These are phyloP conservation scores for Patellifolia procumbens DNA, from an alignment of 179 eudicot genomes.

Conservation along the genomic window DNA sequence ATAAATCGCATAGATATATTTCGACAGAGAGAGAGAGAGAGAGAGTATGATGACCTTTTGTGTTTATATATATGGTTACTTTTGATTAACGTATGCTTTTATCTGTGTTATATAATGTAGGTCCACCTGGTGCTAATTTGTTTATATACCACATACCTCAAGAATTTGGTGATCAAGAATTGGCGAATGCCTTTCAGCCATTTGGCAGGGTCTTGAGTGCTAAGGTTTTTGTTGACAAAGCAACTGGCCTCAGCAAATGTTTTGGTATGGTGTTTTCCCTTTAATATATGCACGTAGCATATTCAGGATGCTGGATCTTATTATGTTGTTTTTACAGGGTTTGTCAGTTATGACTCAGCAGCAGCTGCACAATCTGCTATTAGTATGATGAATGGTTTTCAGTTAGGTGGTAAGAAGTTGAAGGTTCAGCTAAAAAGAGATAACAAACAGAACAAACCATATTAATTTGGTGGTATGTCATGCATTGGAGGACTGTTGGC, in stretches of 20 bases:
- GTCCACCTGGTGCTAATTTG: constrained; percentile 95
- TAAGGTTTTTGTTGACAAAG: constrained; percentile 91
- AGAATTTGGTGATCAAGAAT: constrained; percentile 91
- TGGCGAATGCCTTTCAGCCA: constrained; percentile 73
- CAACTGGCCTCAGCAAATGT: constrained; percentile 94
- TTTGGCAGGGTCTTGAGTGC: constrained; percentile 94
- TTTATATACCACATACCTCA: constrained; percentile 98
- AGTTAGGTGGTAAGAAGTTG: constrained; percentile 89
- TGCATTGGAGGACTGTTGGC: constrained; percentile 4
- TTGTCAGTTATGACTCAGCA: constrained; percentile 88
- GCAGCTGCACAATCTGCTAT: constrained; percentile 88
- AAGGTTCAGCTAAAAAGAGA: constrained; percentile 97
- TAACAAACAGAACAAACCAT: constrained; percentile 64
- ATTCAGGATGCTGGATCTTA: constrained; percentile 7
- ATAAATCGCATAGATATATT: background rate
- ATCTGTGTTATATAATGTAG: constrained; percentile 33
- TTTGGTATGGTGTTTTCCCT: constrained; percentile 54
- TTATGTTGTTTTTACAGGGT: constrained; percentile 56
- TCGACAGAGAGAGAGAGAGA: background rate
- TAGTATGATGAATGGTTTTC: constrained; percentile 82
- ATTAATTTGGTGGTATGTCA: constrained; percentile 43
- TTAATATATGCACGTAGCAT: background rate
- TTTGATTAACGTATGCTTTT: background rate
- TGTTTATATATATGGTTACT: background rate
- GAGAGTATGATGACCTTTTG: background rate